These are phyloP conservation scores for Entelexis sorbosivorans DNA, from an alignment of 1,139 yeast species.

Conservation along the genomic window DNA sequence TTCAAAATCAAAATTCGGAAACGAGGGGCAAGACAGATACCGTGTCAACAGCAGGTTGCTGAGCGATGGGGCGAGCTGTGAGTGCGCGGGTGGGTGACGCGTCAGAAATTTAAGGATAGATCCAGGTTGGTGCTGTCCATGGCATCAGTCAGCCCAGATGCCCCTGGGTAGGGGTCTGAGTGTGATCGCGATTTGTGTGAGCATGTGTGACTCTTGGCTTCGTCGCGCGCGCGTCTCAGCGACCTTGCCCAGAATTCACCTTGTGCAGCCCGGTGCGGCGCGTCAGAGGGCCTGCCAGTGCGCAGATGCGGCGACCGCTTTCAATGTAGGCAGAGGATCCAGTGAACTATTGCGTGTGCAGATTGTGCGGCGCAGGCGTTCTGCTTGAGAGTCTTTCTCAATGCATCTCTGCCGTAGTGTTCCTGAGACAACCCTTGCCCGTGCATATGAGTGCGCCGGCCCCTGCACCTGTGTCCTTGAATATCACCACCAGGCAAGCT, in stretches of 20 bases:
- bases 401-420: too few species aligned
- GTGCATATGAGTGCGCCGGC: background rate
- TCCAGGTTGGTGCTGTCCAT: background rate
- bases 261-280: too few species aligned
- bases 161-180: constrained; percentile 2
- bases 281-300: too few species aligned
- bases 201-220: background rate
- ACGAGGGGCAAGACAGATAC: background rate
- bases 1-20: background rate
- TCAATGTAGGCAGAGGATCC: too few species aligned
- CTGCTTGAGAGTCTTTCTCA: too few species aligned
- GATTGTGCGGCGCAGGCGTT: too few species aligned
- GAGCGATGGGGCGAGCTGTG: background rate
- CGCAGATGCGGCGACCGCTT: too few species aligned
- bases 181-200: background rate
- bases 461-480: background rate
- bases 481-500: too few species aligned
- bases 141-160: constrained; percentile 1
- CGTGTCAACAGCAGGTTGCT: background rate
- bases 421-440: constrained; percentile 3
- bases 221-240: background rate
- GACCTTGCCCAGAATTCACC: background rate
- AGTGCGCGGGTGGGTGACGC: background rate
- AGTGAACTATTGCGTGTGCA: too few species aligned
- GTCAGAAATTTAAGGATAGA: constrained; percentile 7